phyloP scores from a whole-genome alignment of 345 rosid genomes.

The Excoecaria agallocha region DNA sequence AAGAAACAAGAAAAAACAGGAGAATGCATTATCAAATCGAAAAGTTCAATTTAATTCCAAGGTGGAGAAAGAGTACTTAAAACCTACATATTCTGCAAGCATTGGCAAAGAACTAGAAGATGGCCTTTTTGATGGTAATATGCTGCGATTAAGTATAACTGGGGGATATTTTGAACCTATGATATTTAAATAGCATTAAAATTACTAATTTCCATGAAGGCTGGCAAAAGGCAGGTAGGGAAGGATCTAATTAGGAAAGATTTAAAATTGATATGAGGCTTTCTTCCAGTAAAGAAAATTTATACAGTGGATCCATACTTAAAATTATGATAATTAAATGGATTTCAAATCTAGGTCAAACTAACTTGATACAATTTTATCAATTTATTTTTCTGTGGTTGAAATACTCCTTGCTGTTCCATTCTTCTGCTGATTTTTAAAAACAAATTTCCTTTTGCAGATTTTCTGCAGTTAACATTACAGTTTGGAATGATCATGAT shows the following conservation, averaged over 20 bases:
- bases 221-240: neutral
- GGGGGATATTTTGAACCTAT: neutral
- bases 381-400: neutral
- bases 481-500: constrained; percentile 98
- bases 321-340: neutral
- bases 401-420: too few relatives aligned
- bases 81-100: constrained; percentile 77
- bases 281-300: neutral
- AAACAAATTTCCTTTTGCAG: constrained; percentile 34
- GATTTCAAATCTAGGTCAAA: constrained; percentile 1
- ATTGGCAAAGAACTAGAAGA: constrained; percentile 85
- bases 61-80: constrained; percentile 92
- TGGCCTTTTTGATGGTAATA: constrained; percentile 86
- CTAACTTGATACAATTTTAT: neutral
- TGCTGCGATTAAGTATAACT: constrained; percentile 7
- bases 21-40: constrained; percentile 45
- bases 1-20: constrained; percentile 64
- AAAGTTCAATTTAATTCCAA: constrained; percentile 62
- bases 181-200: neutral
- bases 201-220: neutral
- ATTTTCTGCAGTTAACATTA: constrained; percentile 76
- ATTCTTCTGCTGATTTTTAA: constrained; percentile 3
- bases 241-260: neutral
- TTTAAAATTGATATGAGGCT: neutral
- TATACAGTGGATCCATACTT: neutral